Evolutionary conservation across 768 basidiomycete species (phyloP).

Genomic region (Amanita polypyramis): DNA sequence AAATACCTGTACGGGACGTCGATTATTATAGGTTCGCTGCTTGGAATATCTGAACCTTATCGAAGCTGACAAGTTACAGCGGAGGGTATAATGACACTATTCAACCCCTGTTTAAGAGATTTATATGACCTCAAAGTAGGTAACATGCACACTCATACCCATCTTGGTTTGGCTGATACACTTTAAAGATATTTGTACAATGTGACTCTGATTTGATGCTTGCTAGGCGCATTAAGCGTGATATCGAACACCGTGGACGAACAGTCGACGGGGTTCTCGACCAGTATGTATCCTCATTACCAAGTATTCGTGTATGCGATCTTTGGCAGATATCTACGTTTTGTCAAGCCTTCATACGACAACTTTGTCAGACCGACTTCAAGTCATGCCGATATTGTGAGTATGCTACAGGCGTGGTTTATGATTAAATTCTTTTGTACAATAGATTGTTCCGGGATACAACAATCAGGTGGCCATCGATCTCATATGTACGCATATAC

Average conservation of each 20-base stretch:
- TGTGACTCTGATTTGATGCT: constrained; percentile 97
- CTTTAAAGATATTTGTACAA: constrained; percentile 70
- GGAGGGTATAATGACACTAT: constrained; percentile 88
- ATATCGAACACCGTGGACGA: constrained; percentile 80
- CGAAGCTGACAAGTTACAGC: constrained; percentile 28
- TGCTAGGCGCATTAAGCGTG: constrained; percentile 80
- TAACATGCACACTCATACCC: neutral
- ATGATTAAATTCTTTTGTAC: neutral
- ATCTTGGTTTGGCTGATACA: neutral
- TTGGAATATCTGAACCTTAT: neutral
- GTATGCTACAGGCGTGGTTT: constrained; percentile 10
- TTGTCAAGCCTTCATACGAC: constrained; percentile 92
- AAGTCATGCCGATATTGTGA: constrained; percentile 81
- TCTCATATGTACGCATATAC: constrained; percentile 84
- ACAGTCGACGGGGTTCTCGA: constrained; percentile 81
- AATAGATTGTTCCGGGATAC: constrained; percentile 88
- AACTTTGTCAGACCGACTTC: constrained; percentile 88
- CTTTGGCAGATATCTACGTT: constrained; percentile 68
- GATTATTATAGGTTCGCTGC: constrained; percentile 65
- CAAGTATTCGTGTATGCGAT: neutral
- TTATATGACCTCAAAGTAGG: constrained; percentile 87
- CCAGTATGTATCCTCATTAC: constrained; percentile 40
- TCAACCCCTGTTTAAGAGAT: constrained; percentile 65
- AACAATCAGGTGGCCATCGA: constrained; percentile 89
- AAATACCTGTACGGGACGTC: constrained; percentile 92